Conservation (phyloP, 2,329 filamentous ascomycete species). For the Chalaropsis thielavioides region DNA sequence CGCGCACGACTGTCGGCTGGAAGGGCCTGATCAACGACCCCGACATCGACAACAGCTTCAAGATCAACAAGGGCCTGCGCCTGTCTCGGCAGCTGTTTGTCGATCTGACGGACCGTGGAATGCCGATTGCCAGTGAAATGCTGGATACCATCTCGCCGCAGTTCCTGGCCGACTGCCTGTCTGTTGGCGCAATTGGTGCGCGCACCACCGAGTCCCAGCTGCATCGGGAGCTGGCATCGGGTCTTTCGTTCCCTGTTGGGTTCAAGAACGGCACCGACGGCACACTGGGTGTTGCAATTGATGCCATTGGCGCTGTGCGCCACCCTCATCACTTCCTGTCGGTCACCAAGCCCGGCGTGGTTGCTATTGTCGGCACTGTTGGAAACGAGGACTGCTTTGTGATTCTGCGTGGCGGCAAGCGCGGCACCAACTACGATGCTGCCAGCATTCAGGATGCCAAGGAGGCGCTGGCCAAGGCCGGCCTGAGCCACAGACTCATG, state of each 20-base stretch:
- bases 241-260: slow-evolving; percentile 89
- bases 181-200: slow-evolving; percentile 86
- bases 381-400: slow-evolving; percentile 97
- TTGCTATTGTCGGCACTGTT: slow-evolving; percentile 83
- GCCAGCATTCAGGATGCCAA: slow-evolving; percentile 75
- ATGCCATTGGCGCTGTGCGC: slow-evolving; percentile 83
- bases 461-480: slow-evolving; percentile 58
- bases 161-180: slow-evolving; percentile 84
- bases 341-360: slow-evolving; percentile 90
- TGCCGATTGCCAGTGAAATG: slow-evolving; percentile 97
- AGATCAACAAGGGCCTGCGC: slow-evolving; percentile 94
- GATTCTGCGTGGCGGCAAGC: slow-evolving; percentile 81
- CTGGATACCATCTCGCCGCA: slow-evolving; percentile 95
- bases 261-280: slow-evolving; percentile 99
- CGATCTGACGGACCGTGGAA: slow-evolving; percentile 77
- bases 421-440: slow-evolving; percentile 86
- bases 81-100: slow-evolving; percentile 82
- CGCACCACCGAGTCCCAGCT: slow-evolving; percentile 92
- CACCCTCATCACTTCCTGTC: slow-evolving; percentile 95
- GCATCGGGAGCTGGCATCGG: slow-evolving; percentile 85
- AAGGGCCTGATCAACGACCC: slow-evolving; percentile 98
- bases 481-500: slow-evolving; percentile 69
- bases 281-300: slow-evolving; percentile 73
- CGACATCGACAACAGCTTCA: slow-evolving; percentile 94
- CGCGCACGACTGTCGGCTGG: slow-evolving; percentile 94